Percentiles rank a stretch among this genome's conserved stretches.
phyloP scores from a whole-genome alignment of 441 rosid genomes.

The Brassica hybrid region DNA sequence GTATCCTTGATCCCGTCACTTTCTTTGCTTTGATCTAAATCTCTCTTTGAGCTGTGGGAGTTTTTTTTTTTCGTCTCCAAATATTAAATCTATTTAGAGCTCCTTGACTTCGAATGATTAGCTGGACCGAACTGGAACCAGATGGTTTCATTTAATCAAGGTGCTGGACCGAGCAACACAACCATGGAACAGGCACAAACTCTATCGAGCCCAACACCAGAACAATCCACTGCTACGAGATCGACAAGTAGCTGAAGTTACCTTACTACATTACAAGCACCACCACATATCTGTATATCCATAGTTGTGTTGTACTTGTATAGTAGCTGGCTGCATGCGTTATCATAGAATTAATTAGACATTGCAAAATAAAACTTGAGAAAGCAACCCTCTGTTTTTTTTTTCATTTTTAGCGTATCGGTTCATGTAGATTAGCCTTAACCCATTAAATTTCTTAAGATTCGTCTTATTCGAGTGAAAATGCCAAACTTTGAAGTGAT shows the following conservation, averaged over 20 bases:
- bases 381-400: constrained; percentile 19
- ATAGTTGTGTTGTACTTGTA: constrained; percentile 38
- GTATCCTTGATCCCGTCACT: constrained; percentile 63
- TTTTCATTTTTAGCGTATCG: constrained; percentile 6
- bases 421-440: constrained; percentile 30
- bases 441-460: constrained; percentile 15
- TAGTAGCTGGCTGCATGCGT: constrained; percentile 36
- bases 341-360: constrained; percentile 27
- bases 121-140: constrained; percentile 73
- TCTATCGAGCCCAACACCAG: constrained; percentile 51
- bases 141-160: constrained; percentile 57
- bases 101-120: constrained; percentile 52
- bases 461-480: constrained; percentile 13
- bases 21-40: constrained; percentile 17
- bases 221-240: constrained; percentile 45
- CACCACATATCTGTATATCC: constrained; percentile 34
- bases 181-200: constrained; percentile 64
- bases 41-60: constrained; percentile 6
- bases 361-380: constrained; percentile 38
- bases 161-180: constrained; percentile 50
- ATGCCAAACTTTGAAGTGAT: constrained; percentile 12
- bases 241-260: constrained; percentile 52
- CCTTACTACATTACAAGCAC: constrained; percentile 29
- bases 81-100: constrained; percentile 20
- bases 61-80: constrained; percentile 3